Conservation (phyloP, 306 rosid genomes). For the Cucurbita pepo region DNA sequence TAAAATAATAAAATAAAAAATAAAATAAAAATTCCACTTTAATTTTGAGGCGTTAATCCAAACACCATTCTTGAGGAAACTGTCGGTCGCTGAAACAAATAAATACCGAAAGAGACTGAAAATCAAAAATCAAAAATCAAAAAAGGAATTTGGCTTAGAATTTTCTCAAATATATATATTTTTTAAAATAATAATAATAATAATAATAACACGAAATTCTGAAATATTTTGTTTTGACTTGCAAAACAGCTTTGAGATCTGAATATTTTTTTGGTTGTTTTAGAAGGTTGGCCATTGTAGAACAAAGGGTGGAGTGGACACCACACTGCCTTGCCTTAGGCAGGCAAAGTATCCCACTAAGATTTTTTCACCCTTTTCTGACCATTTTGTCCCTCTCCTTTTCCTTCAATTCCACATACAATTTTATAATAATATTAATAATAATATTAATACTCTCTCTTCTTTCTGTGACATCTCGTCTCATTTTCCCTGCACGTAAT, state of each 20-base stretch:
- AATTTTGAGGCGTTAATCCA: not conserved
- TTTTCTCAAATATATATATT: too few relatives aligned
- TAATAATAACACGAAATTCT: not conserved
- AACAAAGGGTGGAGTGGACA: constrained; percentile 43
- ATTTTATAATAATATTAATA: not conserved
- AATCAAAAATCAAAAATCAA: not conserved
- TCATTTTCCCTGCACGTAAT: constrained; percentile 3
- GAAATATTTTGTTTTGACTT: constrained; percentile 2
- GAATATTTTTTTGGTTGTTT: constrained; percentile 8
- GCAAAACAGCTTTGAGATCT: not conserved
- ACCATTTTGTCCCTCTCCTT: constrained; percentile 1
- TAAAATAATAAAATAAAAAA: not conserved
- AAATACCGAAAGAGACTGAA: not conserved
- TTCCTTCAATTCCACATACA: constrained; percentile 17
- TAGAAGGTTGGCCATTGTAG: constrained; percentile 12
- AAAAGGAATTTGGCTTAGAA: not conserved
- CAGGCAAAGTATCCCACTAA: constrained; percentile 70
- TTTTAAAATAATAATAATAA: not conserved
- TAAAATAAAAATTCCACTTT: not conserved
- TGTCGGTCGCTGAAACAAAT: not conserved
- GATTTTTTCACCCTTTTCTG: constrained; percentile 24
- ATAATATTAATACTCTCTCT: constrained; percentile 10
- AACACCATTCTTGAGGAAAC: not conserved
- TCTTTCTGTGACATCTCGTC: not conserved
- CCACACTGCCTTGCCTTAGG: constrained; percentile 58